Conservation (phyloP, 495 filamentous ascomycete genomes). For the Cercophora sp. region DNA sequence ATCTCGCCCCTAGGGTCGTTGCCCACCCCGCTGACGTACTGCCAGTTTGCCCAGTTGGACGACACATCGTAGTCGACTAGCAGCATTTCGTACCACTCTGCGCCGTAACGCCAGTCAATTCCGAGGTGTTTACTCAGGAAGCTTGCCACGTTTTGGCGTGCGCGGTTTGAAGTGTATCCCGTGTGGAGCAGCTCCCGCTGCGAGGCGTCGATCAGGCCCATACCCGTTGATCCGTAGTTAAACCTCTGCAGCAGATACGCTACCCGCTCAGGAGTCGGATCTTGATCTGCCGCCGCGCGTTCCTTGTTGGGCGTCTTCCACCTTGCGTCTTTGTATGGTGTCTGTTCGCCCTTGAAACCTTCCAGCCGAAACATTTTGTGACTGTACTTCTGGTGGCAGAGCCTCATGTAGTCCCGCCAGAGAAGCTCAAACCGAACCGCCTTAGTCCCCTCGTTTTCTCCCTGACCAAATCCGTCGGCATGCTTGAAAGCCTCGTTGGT, state of each 20-base stretch:
- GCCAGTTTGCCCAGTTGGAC: slow-evolving; percentile 76
- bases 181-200: slow-evolving; percentile 65
- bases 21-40: slow-evolving; percentile 69
- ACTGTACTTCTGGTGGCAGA: slow-evolving; percentile 63
- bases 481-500: slow-evolving; percentile 32
- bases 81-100: slow-evolving; percentile 71
- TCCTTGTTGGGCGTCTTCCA: slow-evolving; percentile 34
- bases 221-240: slow-evolving; percentile 59
- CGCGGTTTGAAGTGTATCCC: slow-evolving; percentile 68
- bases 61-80: slow-evolving; percentile 68
- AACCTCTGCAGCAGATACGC: slow-evolving; percentile 46
- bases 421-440: slow-evolving; percentile 65
- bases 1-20: slow-evolving; percentile 64
- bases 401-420: slow-evolving; percentile 73
- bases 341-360: slow-evolving; percentile 52
- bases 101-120: slow-evolving; percentile 74
- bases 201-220: slow-evolving; percentile 66
- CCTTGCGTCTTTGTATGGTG: slow-evolving; percentile 17
- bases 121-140: slow-evolving; percentile 66
- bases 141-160: slow-evolving; percentile 66
- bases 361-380: slow-evolving; percentile 53
- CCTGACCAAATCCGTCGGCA: slow-evolving; percentile 53
- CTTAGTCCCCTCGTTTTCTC: slow-evolving; percentile 65
- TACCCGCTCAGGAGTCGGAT: slow-evolving; percentile 29
- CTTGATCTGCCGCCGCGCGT: slow-evolving; percentile 23